Evolutionary conservation across 306 rosid genomes (phyloP).

Genomic region (Vicia villosa): DNA sequence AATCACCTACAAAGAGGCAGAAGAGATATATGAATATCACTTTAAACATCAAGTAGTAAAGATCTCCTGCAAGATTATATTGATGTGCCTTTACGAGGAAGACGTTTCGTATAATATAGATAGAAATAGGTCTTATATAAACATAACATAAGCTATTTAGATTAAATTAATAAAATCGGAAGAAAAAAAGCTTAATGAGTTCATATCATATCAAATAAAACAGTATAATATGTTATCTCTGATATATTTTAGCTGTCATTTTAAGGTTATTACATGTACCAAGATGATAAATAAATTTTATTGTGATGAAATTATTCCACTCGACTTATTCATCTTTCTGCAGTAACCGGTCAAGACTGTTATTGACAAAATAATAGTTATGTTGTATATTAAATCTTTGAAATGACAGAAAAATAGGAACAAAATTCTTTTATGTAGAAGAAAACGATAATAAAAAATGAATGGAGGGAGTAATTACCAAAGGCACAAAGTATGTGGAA

Average conservation of each 20-base stretch:
- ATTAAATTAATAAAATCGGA: neutral
- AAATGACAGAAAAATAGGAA: no score
- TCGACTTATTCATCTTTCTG: no score
- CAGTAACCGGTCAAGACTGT: neutral
- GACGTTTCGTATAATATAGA: no score
- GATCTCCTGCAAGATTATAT: neutral
- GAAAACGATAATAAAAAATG: neutral
- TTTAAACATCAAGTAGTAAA: constrained; percentile 13
- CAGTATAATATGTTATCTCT: no score
- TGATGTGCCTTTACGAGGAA: neutral
- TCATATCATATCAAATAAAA: neutral
- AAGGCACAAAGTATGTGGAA: constrained; percentile 82
- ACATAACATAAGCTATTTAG: neutral
- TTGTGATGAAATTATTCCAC: no score
- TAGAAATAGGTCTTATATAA: no score
- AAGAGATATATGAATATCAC: constrained; percentile 1
- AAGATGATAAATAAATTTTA: no score
- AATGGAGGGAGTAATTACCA: constrained; percentile 43
- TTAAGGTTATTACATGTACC: no score
- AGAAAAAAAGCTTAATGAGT: constrained; percentile 4
- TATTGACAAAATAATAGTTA: neutral
- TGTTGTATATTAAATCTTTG: no score
- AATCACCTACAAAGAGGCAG: constrained; percentile 64
- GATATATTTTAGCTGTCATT: no score
- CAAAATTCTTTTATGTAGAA: neutral